Percentiles rank a stretch among this genome's conserved stretches.
These are phyloP conservation scores for Tetraselmis chui DNA, from an alignment of 139 green algal species.

Conservation along the genomic window DNA sequence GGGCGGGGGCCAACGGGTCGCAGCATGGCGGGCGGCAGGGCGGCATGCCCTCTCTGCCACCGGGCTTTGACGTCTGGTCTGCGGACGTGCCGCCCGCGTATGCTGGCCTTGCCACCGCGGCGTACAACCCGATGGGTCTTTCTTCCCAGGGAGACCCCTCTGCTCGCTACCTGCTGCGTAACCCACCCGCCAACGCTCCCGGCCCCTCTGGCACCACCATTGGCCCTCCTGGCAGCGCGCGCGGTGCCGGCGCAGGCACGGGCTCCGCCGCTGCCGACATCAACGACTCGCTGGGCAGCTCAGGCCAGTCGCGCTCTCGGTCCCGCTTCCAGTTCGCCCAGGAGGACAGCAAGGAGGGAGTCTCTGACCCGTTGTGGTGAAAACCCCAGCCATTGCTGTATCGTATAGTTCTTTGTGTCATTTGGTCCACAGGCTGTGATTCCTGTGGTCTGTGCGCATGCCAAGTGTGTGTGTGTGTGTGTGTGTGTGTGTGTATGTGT, in stretches of 20 bases:
- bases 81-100: not conserved
- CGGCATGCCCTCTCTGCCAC: not conserved
- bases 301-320: not conserved
- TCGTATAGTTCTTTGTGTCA: too few species aligned
- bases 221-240: too few species aligned
- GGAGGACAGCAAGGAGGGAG: not conserved
- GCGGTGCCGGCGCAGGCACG: not conserved
- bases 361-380: not conserved
- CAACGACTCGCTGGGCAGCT: not conserved
- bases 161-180: not conserved
- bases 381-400: too few species aligned
- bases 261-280: not conserved
- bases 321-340: not conserved
- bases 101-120: not conserved
- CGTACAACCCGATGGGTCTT: not conserved
- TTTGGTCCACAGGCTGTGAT: too few species aligned
- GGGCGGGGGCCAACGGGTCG: not conserved
- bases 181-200: not conserved
- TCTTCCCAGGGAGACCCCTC: not conserved
- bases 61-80: not conserved
- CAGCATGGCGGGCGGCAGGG: not conserved
- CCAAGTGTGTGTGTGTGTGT: too few species aligned
- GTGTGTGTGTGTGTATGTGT: too few species aligned
- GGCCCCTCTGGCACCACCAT: too few species aligned
- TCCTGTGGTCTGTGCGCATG: too few species aligned